Base-by-base conservation (phyloP, 495 filamentous ascomycete genomes). In the Terfezia boudieri region DNA sequence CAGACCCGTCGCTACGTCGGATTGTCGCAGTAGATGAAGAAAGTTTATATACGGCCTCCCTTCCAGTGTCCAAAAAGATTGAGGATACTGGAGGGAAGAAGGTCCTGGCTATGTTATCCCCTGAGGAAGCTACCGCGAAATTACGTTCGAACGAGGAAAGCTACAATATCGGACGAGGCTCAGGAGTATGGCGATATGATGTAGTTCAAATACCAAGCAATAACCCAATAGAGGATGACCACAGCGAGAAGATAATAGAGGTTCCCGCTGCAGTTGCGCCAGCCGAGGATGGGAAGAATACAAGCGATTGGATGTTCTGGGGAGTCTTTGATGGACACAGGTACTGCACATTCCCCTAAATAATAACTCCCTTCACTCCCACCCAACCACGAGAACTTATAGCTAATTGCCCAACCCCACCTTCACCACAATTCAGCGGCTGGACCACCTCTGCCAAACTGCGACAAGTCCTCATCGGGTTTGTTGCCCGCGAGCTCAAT, bases 301-400 rank as follows among this genome's bases (percentile, higher is more conserved):
- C 70, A 49, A 86, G 76, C 56, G 90, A 99, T 64, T 99, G 90
- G 90, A 96, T 95, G 86, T 99, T 99, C 66, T 99, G 92, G 92
- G 89, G 86, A 41, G 87, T 99, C 11, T 99, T 94, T 68, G 90
- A 99, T 65, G 90, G 90, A 1, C 90, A 98, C 68, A 83, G 84
- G 86, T 88, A 68, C 74, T 55, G 22, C 12, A 36, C 35, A 12
- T 9, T 51, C 50, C 26, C 26, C 26, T 20, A 8, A 26, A 20
- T 8, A 9, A 37, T 50, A n/a, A 10, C 46, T 41, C 49, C 8
- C 9, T 9, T 54, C 17, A 58, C 43, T 48, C 9, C 20, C 23
- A 20, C 16, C 55, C 11, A 36, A 53, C 36, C 23, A 26, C 2
- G 5, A 36, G 38, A 20, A 32, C 23, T 35, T 36, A 35, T 59